These are phyloP conservation scores for Nannizziopsis barbatae DNA, from an alignment of 2,329 filamentous ascomycete genomes.

Conservation along the genomic window DNA sequence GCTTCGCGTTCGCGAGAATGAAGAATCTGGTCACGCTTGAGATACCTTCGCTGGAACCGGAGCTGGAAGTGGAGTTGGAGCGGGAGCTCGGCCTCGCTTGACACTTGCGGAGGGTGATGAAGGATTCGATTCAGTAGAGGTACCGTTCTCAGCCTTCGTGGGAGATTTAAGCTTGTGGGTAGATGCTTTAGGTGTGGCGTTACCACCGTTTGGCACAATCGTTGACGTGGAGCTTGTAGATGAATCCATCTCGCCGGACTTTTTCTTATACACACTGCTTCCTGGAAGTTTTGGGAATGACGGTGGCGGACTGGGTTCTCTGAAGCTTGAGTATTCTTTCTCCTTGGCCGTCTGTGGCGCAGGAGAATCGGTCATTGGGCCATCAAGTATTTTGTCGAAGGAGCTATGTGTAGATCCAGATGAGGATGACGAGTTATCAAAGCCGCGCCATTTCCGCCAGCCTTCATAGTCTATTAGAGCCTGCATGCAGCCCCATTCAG, in stretches of 20 bases:
- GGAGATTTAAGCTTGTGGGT: neutral
- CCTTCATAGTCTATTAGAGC: slow-evolving; percentile 96
- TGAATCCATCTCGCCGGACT: slow-evolving; percentile 1
- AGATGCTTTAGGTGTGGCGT: neutral
- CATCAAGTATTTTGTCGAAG: neutral
- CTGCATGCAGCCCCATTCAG: slow-evolving; percentile 99
- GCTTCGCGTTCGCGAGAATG: neutral
- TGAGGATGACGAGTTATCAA: slow-evolving; percentile 23
- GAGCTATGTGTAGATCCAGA: neutral
- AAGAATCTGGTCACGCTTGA: neutral
- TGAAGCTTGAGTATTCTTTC: neutral
- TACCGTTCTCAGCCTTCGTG: neutral
- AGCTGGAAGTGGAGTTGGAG: neutral
- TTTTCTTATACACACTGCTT: slow-evolving; percentile 2
- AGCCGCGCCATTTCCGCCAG: slow-evolving; percentile 95
- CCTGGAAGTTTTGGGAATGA: neutral
- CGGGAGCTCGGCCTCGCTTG: no score
- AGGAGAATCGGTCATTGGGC: neutral
- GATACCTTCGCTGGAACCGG: neutral
- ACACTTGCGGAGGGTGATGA: neutral
- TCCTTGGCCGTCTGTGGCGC: neutral
- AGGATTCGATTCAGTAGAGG: neutral
- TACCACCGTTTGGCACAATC: slow-evolving; percentile 4
- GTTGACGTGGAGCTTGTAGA: slow-evolving; percentile 5
- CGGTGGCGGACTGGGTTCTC: neutral